These are phyloP conservation scores for Jatropha curcas DNA, from an alignment of 345 rosid species.

Conservation along the genomic window DNA sequence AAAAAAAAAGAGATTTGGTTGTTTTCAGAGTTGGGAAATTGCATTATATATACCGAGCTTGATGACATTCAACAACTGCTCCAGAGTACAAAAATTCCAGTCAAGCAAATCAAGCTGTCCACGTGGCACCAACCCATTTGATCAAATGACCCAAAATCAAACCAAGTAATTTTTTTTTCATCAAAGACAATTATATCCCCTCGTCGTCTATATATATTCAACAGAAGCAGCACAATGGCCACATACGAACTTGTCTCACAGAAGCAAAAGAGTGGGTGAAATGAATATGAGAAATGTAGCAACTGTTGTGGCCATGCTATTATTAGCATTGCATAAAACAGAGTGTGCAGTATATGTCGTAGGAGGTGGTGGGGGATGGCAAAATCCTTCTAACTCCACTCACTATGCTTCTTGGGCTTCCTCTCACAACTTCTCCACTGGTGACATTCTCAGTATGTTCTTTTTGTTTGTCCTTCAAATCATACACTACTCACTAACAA, in stretches of 20 bases:
- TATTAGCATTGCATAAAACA: background rate
- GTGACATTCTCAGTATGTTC: constrained; percentile 21
- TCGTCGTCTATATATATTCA: background rate
- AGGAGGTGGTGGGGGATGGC: constrained; percentile 43
- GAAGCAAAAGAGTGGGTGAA: constrained; percentile 16
- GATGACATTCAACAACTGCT: constrained; percentile 22
- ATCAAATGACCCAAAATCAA: background rate
- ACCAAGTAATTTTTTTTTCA: no score
- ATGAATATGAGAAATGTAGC: constrained; percentile 10
- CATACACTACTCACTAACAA: no score
- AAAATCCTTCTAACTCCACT: background rate
- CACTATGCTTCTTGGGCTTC: constrained; percentile 22
- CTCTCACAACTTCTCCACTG: background rate
- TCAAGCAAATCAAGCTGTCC: background rate
- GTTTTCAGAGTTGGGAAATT: background rate
- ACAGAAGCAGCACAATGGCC: background rate
- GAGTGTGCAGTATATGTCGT: constrained; percentile 29
- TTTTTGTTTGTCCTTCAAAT: background rate
- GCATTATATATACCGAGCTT: background rate
- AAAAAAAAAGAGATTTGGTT: no score
- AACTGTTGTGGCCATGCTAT: constrained; percentile 18
- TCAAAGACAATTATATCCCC: no score
- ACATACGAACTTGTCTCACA: no score
- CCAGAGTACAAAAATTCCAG: background rate
- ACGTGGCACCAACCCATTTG: background rate